A percentile compares a stretch with the other conserved stretches of the same genome.
Evolutionary conservation across 331 rosid genomes (phyloP).

Genomic region (Malus hybrid): DNA sequence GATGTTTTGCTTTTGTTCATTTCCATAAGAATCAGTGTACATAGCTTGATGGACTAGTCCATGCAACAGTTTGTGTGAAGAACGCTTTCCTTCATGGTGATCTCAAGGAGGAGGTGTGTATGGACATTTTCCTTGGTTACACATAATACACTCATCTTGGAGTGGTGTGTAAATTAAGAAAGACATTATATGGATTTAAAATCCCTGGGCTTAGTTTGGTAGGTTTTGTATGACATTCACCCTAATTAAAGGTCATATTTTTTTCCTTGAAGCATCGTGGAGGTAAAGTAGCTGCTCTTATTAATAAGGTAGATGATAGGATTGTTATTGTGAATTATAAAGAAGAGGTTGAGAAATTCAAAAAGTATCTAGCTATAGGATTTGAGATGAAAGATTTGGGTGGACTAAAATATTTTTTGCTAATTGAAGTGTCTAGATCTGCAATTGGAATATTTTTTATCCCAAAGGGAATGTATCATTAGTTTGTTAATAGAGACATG

Average conservation of each 20-base stretch:
- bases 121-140: no score
- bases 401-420: background rate
- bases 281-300: background rate
- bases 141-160: no score
- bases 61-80: no score
- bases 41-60: background rate
- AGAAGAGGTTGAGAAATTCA: no score
- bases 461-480: background rate
- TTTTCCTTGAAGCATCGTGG: background rate
- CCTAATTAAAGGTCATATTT: background rate
- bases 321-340: background rate
- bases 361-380: no score
- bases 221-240: background rate
- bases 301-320: background rate
- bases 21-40: background rate
- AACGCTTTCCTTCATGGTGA: no score
- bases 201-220: background rate
- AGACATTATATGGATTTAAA: background rate
- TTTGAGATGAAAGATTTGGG: background rate
- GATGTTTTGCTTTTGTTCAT: background rate
- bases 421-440: background rate
- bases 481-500: background rate
- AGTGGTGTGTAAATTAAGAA: no score
- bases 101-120: no score
- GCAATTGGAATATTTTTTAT: background rate